phyloP scores from a whole-genome alignment of 1,139 yeast species.

The Kluyveromyces marxianus region DNA sequence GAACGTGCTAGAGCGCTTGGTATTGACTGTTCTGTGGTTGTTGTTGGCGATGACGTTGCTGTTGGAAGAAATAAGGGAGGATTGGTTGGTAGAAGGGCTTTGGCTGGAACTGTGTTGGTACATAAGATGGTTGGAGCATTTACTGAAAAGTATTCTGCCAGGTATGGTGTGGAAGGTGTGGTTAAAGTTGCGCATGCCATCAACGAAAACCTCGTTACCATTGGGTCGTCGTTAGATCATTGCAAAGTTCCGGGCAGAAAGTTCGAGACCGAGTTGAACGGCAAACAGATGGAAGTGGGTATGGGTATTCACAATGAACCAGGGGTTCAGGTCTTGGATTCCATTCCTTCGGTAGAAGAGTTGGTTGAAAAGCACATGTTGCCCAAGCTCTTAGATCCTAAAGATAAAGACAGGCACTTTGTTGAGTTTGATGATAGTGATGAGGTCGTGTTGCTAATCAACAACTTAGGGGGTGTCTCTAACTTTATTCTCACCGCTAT shows the following conservation, averaged over 20 bases:
- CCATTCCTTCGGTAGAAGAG: constrained; percentile 60
- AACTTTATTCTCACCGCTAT: constrained; percentile 66
- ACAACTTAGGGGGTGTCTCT: constrained; percentile 83
- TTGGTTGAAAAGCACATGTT: constrained; percentile 45
- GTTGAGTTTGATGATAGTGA: constrained; percentile 56
- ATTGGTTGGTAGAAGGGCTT: constrained; percentile 86
- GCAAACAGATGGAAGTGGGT: constrained; percentile 75
- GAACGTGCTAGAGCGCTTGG: constrained; percentile 82
- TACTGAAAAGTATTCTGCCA: constrained; percentile 39
- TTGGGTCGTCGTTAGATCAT: constrained; percentile 85
- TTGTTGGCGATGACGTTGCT: constrained; percentile 88
- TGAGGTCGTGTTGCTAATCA: constrained; percentile 60
- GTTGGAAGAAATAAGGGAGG: constrained; percentile 84
- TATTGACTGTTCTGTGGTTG: constrained; percentile 57
- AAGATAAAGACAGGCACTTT: constrained; percentile 63
- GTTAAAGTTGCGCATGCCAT: constrained; percentile 53
- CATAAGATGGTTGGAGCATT: constrained; percentile 84
- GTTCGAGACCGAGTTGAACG: constrained; percentile 46
- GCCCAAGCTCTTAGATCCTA: constrained; percentile 45
- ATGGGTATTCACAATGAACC: constrained; percentile 97
- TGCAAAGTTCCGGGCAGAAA: constrained; percentile 80
- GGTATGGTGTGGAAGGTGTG: constrained; percentile 43
- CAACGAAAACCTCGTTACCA: constrained; percentile 64
- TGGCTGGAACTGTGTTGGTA: constrained; percentile 82
- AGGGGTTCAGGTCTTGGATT: constrained; percentile 62